Conservation (phyloP, 306 rosid species). For the Datisca glomerata region DNA sequence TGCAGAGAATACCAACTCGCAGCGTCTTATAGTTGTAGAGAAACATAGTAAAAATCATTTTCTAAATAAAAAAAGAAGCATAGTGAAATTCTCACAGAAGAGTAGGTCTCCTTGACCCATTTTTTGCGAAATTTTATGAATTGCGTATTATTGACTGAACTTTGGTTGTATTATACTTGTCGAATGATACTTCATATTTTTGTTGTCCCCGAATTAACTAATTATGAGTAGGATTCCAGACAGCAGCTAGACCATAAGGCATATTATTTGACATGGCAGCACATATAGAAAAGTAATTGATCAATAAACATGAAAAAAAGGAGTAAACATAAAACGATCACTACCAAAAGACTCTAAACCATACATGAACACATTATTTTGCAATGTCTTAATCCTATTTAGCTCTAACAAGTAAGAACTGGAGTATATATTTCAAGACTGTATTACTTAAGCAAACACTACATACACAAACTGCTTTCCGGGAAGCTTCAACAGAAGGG, state of each 20-base stretch:
- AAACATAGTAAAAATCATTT: no score
- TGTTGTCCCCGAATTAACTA: no score
- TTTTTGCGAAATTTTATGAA: not conserved
- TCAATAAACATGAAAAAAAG: not conserved
- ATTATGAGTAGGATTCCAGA: no score
- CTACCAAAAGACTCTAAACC: not conserved
- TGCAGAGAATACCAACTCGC: no score
- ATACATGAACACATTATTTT: not conserved
- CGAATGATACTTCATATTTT: no score
- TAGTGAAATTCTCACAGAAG: no score
- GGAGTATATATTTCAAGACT: not conserved
- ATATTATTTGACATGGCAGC: not conserved
- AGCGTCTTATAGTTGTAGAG: no score
- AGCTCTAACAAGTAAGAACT: no score
- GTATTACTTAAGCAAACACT: not conserved
- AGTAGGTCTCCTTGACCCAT: no score
- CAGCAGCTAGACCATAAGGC: no score
- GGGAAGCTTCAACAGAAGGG: conserved; percentile 23
- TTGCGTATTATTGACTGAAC: not conserved
- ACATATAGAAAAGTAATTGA: not conserved
- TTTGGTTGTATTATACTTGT: not conserved
- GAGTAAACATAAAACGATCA: not conserved
- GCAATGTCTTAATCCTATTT: no score
- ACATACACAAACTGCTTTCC: conserved; percentile 24
- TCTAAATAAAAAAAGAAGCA: no score